Percentiles rank a stretch among this genome's conserved stretches.
Conservation (phyloP, 768 basidiomycete genomes). For the Termitomyces sp. region DNA sequence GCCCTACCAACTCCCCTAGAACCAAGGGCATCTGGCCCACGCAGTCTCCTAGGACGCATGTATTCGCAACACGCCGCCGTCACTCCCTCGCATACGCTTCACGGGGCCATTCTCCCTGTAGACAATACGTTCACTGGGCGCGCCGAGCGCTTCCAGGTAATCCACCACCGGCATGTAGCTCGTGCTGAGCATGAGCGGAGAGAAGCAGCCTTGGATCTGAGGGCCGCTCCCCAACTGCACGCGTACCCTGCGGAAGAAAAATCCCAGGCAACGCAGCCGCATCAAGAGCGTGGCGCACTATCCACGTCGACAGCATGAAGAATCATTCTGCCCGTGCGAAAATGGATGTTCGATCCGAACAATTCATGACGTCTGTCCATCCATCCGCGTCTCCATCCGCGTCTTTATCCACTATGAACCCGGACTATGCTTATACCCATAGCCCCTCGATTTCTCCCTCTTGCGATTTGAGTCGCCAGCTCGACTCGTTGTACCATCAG, state of each 20-base stretch:
- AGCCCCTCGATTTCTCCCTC: too few species aligned
- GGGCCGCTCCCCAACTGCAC: not conserved
- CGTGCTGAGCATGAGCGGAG: not conserved
- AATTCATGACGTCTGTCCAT: not conserved
- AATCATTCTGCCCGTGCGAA: not conserved
- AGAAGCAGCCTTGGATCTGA: not conserved
- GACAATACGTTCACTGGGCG: not conserved
- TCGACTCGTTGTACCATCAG: not conserved
- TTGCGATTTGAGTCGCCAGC: not conserved
- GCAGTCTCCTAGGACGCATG: constrained; percentile 19
- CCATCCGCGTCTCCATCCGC: not conserved
- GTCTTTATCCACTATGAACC: not conserved
- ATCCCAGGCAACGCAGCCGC: not conserved
- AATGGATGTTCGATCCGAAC: not conserved
- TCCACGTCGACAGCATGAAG: not conserved
- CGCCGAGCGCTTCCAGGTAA: constrained; percentile 6
- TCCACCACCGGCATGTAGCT: constrained; percentile 3
- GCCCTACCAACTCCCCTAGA: constrained; percentile 25
- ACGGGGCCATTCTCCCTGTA: not conserved
- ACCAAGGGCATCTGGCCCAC: constrained; percentile 3
- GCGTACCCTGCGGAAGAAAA: not conserved
- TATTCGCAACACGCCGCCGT: constrained; percentile 14
- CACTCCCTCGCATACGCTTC: not conserved
- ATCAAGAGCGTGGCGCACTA: not conserved
- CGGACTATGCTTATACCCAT: not conserved